Evolutionary conservation across 768 basidiomycete species (phyloP).

Genomic region (Boletus tomentosulus): DNA sequence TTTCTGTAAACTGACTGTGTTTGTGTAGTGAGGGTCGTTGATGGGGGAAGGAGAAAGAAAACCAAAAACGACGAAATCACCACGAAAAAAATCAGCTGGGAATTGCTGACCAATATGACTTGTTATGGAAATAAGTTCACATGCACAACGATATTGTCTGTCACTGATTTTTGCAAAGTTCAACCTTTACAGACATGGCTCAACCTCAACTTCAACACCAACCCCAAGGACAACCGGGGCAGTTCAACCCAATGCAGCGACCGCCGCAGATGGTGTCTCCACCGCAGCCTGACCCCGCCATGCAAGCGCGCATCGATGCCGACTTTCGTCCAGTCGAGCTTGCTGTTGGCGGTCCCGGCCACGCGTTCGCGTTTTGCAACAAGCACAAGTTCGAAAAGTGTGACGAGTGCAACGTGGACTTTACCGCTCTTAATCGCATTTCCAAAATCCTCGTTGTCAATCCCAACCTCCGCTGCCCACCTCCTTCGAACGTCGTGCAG

Average conservation of each 20-base stretch:
- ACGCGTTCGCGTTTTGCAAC: slow-evolving; percentile 55
- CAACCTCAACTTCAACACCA: slow-evolving; percentile 62
- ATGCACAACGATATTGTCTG: too few species aligned
- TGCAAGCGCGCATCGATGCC: slow-evolving; percentile 75
- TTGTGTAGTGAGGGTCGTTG: slow-evolving; percentile 22
- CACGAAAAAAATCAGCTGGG: slow-evolving; percentile 24
- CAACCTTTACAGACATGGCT: slow-evolving; percentile 41
- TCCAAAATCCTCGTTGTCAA: slow-evolving; percentile 65
- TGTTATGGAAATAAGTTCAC: slow-evolving; percentile 1
- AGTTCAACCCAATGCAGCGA: slow-evolving; percentile 27
- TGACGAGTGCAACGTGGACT: slow-evolving; percentile 69
- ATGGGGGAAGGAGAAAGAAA: slow-evolving; percentile 25
- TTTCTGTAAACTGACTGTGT: slow-evolving; percentile 20
- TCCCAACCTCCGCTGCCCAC: slow-evolving; percentile 70
- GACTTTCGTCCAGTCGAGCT: slow-evolving; percentile 60
- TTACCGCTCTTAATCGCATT: slow-evolving; percentile 69
- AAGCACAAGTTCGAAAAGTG: slow-evolving; percentile 73
- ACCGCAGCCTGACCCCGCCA: slow-evolving; percentile 60
- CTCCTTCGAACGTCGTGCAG: slow-evolving; percentile 72
- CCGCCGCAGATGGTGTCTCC: slow-evolving; percentile 40
- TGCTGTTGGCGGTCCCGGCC: slow-evolving; percentile 49
- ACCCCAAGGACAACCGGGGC: slow-evolving; percentile 34
- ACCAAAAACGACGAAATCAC: slow-evolving; percentile 9
- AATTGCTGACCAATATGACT: slow-evolving; percentile 25
- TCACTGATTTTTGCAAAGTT: too few species aligned